phyloP scores from a whole-genome alignment of 202 grass and related monocot species.

The Schoenoplectus triqueter region DNA sequence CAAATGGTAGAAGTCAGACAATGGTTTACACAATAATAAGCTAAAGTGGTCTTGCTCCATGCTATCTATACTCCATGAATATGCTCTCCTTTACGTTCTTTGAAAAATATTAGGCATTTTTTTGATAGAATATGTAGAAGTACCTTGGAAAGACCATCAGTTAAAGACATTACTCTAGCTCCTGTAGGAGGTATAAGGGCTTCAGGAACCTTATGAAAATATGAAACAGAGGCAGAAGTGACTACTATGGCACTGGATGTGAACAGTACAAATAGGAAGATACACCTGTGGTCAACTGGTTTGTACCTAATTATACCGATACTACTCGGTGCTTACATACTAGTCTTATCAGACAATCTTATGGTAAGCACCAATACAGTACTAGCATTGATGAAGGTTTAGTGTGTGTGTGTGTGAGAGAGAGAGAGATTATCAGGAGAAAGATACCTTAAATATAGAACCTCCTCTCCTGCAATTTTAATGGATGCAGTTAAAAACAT shows the following conservation, averaged over 20 bases:
- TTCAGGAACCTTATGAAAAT: constrained; percentile 82
- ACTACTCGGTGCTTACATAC: neutral
- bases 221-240: constrained; percentile 24
- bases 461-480: constrained; percentile 74
- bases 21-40: constrained; percentile 8
- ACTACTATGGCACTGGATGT: neutral
- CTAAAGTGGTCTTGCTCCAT: neutral
- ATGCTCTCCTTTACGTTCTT: constrained; percentile 21
- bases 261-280: constrained; percentile 3
- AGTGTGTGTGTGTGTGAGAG: neutral
- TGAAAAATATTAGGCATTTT: constrained; percentile 9
- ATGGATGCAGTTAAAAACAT: constrained; percentile 41
- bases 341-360: neutral
- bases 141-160: constrained; percentile 99
- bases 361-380: neutral
- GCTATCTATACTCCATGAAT: neutral
- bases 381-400: constrained; percentile 20
- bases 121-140: constrained; percentile 17
- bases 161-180: constrained; percentile 90
- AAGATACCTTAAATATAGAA: constrained; percentile 74
- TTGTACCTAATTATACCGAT: neutral
- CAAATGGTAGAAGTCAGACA: neutral
- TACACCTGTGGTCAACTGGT: neutral
- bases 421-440: neutral
- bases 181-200: constrained; percentile 91